These are phyloP conservation scores for Syzygium jambos DNA, from an alignment of 345 rosid species.

Conservation along the genomic window DNA sequence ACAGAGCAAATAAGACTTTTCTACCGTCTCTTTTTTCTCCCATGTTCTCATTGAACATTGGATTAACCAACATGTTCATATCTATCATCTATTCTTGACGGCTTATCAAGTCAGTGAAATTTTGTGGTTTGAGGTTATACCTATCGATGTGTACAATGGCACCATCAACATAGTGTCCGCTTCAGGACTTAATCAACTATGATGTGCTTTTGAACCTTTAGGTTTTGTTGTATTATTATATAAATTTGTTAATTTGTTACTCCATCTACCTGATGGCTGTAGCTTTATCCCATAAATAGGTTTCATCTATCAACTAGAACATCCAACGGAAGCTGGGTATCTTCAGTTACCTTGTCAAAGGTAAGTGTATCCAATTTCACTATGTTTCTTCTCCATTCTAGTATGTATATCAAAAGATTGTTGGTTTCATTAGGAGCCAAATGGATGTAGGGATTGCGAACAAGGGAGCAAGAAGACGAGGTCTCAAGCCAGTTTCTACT, in stretches of 20 bases:
- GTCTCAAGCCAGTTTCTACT: slow-evolving; percentile 63
- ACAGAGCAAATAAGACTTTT: neutral
- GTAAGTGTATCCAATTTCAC: slow-evolving; percentile 8
- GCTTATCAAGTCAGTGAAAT: neutral
- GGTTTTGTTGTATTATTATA: neutral
- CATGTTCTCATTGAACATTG: too few relatives aligned
- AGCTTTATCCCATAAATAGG: slow-evolving; percentile 14
- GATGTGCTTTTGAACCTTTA: neutral
- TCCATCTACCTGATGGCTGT: neutral
- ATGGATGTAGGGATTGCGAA: slow-evolving; percentile 48
- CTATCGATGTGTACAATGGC: neutral
- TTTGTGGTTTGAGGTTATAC: neutral
- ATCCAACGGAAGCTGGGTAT: slow-evolving; percentile 41
- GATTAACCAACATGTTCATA: too few relatives aligned
- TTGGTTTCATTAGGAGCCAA: neutral
- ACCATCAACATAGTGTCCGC: neutral
- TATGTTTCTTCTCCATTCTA: neutral
- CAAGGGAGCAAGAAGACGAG: slow-evolving; percentile 71
- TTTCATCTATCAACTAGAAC: slow-evolving; percentile 73
- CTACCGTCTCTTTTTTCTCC: neutral
- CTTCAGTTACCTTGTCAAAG: slow-evolving; percentile 70
- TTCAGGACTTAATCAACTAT: neutral
- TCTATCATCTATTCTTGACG: neutral
- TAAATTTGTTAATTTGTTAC: neutral
- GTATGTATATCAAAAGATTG: neutral